Conservation (phyloP, 768 basidiomycete species). For the Hebeloma cylindrosporum region DNA sequence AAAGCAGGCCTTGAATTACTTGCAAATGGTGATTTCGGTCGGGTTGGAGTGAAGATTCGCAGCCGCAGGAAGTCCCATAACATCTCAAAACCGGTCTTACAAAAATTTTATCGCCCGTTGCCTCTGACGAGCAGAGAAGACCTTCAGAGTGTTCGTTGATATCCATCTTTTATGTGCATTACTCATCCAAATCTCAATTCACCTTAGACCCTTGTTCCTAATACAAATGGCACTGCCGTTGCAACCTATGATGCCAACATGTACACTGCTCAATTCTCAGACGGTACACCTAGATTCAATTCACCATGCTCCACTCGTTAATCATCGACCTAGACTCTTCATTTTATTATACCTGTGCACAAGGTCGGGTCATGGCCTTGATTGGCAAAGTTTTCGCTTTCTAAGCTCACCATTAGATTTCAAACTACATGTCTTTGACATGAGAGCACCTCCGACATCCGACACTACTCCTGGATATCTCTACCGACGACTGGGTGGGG, state of each 20-base stretch:
- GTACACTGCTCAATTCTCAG: constrained; percentile 84
- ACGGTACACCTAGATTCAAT: constrained; percentile 40
- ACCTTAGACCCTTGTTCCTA: constrained; percentile 69
- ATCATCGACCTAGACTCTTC: constrained; percentile 59
- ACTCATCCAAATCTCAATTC: constrained; percentile 6
- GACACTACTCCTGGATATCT: constrained; percentile 21
- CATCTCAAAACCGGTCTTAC: constrained; percentile 47
- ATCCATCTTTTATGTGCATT: not conserved
- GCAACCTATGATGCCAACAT: constrained; percentile 71
- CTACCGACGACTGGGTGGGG: constrained; percentile 19
- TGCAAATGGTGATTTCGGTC: constrained; percentile 79
- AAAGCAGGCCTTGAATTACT: constrained; percentile 63
- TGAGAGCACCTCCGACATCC: constrained; percentile 43
- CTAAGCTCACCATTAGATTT: constrained; percentile 58
- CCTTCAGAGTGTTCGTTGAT: constrained; percentile 47
- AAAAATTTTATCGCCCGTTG: constrained; percentile 37
- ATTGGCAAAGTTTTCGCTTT: not conserved
- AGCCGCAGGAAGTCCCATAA: constrained; percentile 43
- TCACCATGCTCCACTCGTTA: not conserved
- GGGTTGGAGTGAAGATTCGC: constrained; percentile 51
- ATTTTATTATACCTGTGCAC: constrained; percentile 91
- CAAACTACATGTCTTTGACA: constrained; percentile 85
- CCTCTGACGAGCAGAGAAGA: constrained; percentile 49
- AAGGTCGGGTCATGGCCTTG: constrained; percentile 49
- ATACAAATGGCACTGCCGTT: constrained; percentile 77